A percentile compares a stretch with the other conserved stretches of the same genome.
phyloP scores from a whole-genome alignment of 441 rosid genomes.

The Pelargonium australe region DNA sequence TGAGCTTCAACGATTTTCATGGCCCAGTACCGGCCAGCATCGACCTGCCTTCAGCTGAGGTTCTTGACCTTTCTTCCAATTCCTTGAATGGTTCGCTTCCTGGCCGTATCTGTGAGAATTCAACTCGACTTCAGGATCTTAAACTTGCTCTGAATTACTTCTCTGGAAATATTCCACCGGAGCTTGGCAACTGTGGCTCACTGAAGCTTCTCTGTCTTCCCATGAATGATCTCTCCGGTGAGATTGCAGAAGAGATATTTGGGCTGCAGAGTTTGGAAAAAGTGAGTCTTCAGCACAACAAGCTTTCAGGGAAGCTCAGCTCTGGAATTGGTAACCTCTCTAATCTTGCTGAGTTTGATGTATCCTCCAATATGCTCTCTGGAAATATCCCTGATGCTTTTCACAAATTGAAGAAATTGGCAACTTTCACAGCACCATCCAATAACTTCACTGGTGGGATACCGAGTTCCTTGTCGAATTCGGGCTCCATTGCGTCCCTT shows the following conservation, averaged over 20 bases:
- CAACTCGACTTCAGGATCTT: conserved; percentile 31
- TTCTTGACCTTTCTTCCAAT: conserved; percentile 46
- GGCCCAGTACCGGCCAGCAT: conserved; percentile 38
- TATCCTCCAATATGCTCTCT: conserved; percentile 46
- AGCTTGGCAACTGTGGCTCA: conserved; percentile 43
- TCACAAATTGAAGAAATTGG: conserved; percentile 25
- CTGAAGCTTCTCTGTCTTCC: conserved; percentile 50
- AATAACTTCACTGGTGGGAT: conserved; percentile 49
- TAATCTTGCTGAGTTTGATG: conserved; percentile 45
- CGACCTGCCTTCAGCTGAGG: conserved; percentile 37
- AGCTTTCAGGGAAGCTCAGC: conserved; percentile 47
- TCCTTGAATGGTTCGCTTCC: conserved; percentile 41
- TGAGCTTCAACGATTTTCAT: conserved; percentile 46
- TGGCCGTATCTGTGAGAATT: conserved; percentile 42
- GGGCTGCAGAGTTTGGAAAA: conserved; percentile 35
- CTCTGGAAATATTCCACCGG: conserved; percentile 39
- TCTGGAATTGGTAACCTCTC: conserved; percentile 35
- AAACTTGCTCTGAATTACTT: conserved; percentile 46
- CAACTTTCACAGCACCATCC: conserved; percentile 38
- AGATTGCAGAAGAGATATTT: conserved; percentile 43
- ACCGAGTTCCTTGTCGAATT: conserved; percentile 56
- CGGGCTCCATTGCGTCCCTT: conserved; percentile 40
- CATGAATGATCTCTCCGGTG: conserved; percentile 52
- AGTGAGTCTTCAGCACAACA: conserved; percentile 49
- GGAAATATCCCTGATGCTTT: conserved; percentile 67